Evolutionary conservation across 2,329 filamentous ascomycete genomes (phyloP), one percentile per base, ranked within the genome.

Genomic region (Cryphonectria japonica): DNA sequence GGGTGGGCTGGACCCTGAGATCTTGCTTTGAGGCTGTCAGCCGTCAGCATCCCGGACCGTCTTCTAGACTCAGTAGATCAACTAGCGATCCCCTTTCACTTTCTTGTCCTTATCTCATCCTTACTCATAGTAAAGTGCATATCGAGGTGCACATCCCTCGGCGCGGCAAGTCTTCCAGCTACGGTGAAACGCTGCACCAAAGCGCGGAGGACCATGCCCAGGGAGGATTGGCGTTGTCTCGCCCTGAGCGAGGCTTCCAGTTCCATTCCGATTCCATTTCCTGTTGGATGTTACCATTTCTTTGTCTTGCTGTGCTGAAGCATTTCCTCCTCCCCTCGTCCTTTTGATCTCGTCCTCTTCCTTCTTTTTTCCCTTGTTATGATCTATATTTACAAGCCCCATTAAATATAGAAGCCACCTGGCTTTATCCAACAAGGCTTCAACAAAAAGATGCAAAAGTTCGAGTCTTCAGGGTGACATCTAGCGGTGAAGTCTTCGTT

Each of bases 31-130:
- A 32, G 59, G 16, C 22, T 39, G 32, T 61, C 32, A 39, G 16
- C 59, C 7, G 59, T 39, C 59, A 37, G 34, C 34, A n/a, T 59
- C 59, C 59, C 59, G 34, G 59, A n/a, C 26, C 32, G 16, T 37
- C 59, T 37, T 61, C 59, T 19, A 61, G 59, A 61, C 32, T 61
- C n/a, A 32, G 59, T 34, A 37, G 34, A 61, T 61, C 59, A 37
- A 7, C 59, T n/a, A 37, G 54, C 54, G 29, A 59, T 59, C 29
- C 52, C 52, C 26, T 6, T 4, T n/a, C 22, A 2, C 46, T 4
- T 57, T 29, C 14, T 59, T 8, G 46, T 50, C 54, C 29, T 59
- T 32, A 32, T 32, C 54, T 59, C 54, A 34, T 29, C 29, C 29
- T 59, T 34, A n/a, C 52, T 16, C 34, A 34, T 34, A 34, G 3